Percentiles rank a stretch among this genome's conserved stretches.
Conservation (phyloP, 2,329 filamentous ascomycete species). For the Clonostachys rhizophaga region DNA sequence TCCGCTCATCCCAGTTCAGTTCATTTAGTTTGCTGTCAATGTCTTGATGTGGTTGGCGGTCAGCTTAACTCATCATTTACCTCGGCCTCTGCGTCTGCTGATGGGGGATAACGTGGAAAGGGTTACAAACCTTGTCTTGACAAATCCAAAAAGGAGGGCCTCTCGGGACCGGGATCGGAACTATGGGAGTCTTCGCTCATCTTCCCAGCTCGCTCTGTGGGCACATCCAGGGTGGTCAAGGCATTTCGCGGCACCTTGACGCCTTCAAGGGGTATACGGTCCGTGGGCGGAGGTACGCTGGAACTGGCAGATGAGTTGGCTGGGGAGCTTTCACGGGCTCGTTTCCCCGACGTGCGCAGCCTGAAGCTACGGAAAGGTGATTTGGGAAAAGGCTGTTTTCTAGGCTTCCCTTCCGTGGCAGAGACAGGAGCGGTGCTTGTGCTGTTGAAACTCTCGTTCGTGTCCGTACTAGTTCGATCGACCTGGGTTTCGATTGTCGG, state of each 20-base stretch:
- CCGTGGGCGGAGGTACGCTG: conserved; percentile 17
- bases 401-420: conserved; percentile 10
- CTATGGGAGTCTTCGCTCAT: background rate
- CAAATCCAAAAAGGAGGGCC: conserved; percentile 32
- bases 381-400: conserved; percentile 5
- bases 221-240: conserved; percentile 12
- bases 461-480: conserved; percentile 21
- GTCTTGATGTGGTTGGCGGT: conserved; percentile 20
- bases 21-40: conserved; percentile 48
- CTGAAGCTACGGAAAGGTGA: conserved; percentile 39
- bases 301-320: conserved; percentile 20
- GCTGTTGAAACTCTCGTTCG: conserved; percentile 17
- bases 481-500: conserved; percentile 34
- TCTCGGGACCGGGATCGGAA: conserved; percentile 11
- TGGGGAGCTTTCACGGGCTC: conserved; percentile 36
- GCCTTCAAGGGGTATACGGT: background rate
- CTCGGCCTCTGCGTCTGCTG: conserved; percentile 3
- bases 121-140: conserved; percentile 25
- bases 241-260: conserved; percentile 26
- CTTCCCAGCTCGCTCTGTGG: background rate
- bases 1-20: conserved; percentile 46
- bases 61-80: background rate
- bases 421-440: conserved; percentile 5
- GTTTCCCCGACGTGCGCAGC: conserved; percentile 39
- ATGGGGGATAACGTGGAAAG: too few species aligned